These are phyloP conservation scores for Trichoderma gracile DNA, from an alignment of 2,329 filamentous ascomycete genomes.

Conservation along the genomic window DNA sequence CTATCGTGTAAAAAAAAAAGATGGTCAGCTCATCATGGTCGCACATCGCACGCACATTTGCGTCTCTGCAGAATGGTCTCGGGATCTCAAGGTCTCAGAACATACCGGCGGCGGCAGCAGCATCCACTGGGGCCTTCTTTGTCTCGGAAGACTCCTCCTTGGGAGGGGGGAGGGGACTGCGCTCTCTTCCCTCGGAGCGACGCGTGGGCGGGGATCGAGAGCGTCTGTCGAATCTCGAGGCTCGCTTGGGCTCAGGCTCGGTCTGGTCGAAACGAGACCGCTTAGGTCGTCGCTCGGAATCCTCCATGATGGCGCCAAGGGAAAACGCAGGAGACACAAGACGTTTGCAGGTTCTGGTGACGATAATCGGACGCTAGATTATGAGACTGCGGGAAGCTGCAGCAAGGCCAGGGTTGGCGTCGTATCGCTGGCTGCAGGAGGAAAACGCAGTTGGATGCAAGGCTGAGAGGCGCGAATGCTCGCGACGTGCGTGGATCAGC, in stretches of 20 bases:
- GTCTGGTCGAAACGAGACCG: constrained; percentile 94
- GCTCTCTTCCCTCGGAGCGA: constrained; percentile 72
- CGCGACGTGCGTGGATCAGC: constrained; percentile 21
- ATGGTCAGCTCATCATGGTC: constrained; percentile 15
- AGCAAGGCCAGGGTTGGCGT: neutral
- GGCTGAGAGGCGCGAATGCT: constrained; percentile 18
- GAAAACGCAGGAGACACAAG: neutral
- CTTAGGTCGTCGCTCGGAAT: constrained; percentile 74
- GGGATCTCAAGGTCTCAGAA: constrained; percentile 23
- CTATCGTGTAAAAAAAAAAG: constrained; percentile 44
- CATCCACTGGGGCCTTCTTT: constrained; percentile 60
- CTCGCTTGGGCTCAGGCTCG: constrained; percentile 73
- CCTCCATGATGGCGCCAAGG: constrained; percentile 57
- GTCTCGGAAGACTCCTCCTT: constrained; percentile 47
- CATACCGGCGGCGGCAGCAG: constrained; percentile 76
- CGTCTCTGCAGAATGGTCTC: neutral
- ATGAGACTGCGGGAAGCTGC: neutral
- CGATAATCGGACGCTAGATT: neutral
- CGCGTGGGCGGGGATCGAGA: constrained; percentile 77
- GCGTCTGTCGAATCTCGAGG: constrained; percentile 86
- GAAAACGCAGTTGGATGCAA: constrained; percentile 18
- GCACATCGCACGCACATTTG: constrained; percentile 7
- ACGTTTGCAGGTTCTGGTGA: neutral
- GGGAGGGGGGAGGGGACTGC: constrained; percentile 65
- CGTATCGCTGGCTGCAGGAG: neutral